Base-by-base conservation (phyloP, 2,329 filamentous ascomycete species). In the Cladophialophora chaetospira region DNA sequence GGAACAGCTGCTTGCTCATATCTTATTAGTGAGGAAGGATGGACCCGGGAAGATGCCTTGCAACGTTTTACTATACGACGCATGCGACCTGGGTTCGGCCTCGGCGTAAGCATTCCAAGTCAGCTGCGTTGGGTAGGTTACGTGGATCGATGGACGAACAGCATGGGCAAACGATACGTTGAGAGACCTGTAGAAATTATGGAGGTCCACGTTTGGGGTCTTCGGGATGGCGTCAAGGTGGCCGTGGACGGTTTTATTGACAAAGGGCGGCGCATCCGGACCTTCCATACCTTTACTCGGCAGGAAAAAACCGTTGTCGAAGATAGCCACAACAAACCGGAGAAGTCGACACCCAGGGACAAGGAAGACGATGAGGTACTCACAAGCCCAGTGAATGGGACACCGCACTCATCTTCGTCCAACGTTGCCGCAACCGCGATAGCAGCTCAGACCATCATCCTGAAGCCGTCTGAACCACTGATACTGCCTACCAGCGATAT, bases 31-130 rank as follows among this genome's bases (percentile, higher is more conserved):
- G 89, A 97, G 70, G 88, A 94, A 68, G 85, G 84, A 3, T 89
- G 86, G 87, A 79, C 76, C 26, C 73, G 80, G 36, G 78, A 82
- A 48, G 84, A 88, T 63, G 87, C 87, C 0, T 72, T 89, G 58
- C 75, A 81, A 55, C 75, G 83, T 15, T 89, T 89, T 67, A 99
- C 94, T 0, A 85, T 91, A 67, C 78, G 91, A 48, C 82, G 94
- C 25, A 99, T 99, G 94, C 79, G 91, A 46, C 88, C 89, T 2
- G 86, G 87, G 15, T 97, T 97, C 69, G 94, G 93, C 1, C 82
- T 86, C 1, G 94, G 94, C 3, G 88, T 99, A 21, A 94, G 89
- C 29, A 99, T 99, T 44, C 91, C 92, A 0, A 96, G 91, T 64
- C 94, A 99, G 72, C 73, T 95, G 58, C 82, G 94, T 8, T 97